These are phyloP conservation scores for Ophiocordyceps robertsii DNA, from an alignment of 2,329 filamentous ascomycete genomes.

Conservation along the genomic window DNA sequence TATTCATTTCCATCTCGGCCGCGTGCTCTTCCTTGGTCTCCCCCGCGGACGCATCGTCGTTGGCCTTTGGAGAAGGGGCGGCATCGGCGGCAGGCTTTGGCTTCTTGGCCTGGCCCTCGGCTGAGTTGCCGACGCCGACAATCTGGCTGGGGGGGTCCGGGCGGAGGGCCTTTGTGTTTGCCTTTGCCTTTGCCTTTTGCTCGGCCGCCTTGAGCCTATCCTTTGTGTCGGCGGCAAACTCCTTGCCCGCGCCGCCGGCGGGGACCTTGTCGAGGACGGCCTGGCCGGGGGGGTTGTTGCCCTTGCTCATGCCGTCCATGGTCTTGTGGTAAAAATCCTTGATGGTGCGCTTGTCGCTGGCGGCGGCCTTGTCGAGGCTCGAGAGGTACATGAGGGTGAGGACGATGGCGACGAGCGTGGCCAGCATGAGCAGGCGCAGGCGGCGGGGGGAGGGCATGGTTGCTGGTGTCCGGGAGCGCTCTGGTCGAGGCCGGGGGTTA, in stretches of 20 bases:
- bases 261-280: conserved; percentile 24
- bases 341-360: conserved; percentile 22
- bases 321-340: conserved; percentile 50
- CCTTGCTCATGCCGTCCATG: conserved; percentile 36
- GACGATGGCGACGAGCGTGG: conserved; percentile 50
- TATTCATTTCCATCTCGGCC: conserved; percentile 58
- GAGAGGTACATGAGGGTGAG: conserved; percentile 61
- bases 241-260: conserved; percentile 43
- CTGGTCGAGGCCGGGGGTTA: background rate
- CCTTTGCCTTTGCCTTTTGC: conserved; percentile 52
- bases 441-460: conserved; percentile 59
- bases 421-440: conserved; percentile 51
- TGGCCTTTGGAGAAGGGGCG: conserved; percentile 11
- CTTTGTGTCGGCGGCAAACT: conserved; percentile 36
- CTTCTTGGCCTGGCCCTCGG: conserved; percentile 31
- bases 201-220: conserved; percentile 55
- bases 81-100: conserved; percentile 11
- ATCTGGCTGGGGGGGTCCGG: conserved; percentile 45
- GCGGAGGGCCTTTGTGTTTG: conserved; percentile 51
- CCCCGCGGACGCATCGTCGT: conserved; percentile 19
- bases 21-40: conserved; percentile 47
- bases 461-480: background rate
- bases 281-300: conserved; percentile 15
- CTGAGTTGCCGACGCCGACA: conserved; percentile 45
- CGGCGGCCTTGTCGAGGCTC: conserved; percentile 37